A percentile compares a stretch with the other conserved stretches of the same genome.
Conservation (phyloP, 441 rosid genomes). For the Kokia cookei region DNA sequence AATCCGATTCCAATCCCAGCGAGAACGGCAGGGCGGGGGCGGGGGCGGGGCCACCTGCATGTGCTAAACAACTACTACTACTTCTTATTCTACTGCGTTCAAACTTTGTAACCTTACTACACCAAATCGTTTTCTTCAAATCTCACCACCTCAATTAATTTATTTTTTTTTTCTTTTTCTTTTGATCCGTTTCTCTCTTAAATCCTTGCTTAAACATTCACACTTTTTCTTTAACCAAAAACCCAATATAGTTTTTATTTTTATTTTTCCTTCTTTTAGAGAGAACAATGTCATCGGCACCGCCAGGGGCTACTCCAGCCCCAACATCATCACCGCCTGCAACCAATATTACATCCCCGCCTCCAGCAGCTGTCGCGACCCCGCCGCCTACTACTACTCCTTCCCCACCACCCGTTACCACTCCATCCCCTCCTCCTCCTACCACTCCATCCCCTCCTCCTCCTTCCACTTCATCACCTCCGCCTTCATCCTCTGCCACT, state of each 20-base stretch:
- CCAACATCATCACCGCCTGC: conserved; percentile 50
- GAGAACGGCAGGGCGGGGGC: too few relatives aligned
- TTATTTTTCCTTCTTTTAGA: neutral
- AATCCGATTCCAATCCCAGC: neutral
- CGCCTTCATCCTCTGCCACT: conserved; percentile 27
- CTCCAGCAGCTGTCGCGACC: conserved; percentile 23
- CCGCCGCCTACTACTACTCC: conserved; percentile 18
- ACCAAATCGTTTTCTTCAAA: neutral
- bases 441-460: conserved; percentile 22
- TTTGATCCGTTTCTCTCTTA: neutral
- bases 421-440: conserved; percentile 30
- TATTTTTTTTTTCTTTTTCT: neutral
- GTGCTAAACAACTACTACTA: neutral
- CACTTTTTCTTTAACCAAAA: neutral
- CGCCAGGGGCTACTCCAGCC: conserved; percentile 33
- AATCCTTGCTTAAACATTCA: neutral
- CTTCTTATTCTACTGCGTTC: neutral
- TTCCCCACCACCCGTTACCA: conserved; percentile 20
- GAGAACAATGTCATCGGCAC: conserved; percentile 43
- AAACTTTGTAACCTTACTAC: neutral
- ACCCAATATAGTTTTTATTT: neutral
- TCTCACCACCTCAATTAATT: neutral
- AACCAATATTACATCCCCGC: conserved; percentile 26
- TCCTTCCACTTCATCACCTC: conserved; percentile 14
- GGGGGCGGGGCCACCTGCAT: neutral